These are phyloP conservation scores for Helotiales sp. DNA, from an alignment of 2,329 filamentous ascomycete species.

Conservation along the genomic window DNA sequence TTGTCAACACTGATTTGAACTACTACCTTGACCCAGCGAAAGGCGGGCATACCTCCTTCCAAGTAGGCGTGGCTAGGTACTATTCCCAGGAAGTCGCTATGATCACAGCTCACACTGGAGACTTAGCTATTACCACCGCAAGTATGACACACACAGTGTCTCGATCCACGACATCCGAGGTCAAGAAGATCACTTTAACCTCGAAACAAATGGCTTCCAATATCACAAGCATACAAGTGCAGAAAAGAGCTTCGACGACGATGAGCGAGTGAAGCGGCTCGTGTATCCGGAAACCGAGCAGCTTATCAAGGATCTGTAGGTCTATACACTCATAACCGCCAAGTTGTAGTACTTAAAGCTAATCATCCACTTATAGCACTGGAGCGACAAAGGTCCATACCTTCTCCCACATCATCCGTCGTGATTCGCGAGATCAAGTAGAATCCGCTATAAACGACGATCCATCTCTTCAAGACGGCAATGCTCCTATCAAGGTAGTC, in stretches of 20 bases:
- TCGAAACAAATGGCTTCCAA: conserved; percentile 43
- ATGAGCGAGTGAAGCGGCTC: conserved; percentile 35
- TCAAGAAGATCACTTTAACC: conserved; percentile 41
- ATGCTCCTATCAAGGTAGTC: neutral
- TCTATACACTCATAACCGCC: neutral
- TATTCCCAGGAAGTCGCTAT: no score
- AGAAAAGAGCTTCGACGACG: conserved; percentile 38
- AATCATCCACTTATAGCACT: conserved; percentile 43
- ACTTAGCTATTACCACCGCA: no score
- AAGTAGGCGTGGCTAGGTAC: no score
- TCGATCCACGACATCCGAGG: conserved; percentile 45
- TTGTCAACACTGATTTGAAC: no score
- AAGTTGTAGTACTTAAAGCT: neutral
- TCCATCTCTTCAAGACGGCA: no score
- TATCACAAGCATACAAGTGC: conserved; percentile 37
- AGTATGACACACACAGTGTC: neutral
- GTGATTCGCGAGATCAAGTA: conserved; percentile 30
- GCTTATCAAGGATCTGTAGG: conserved; percentile 36
- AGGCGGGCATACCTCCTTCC: no score
- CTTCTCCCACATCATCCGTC: conserved; percentile 64
- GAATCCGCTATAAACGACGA: no score
- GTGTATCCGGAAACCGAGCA: conserved; percentile 39
- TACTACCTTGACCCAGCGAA: no score
- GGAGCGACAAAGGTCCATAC: conserved; percentile 57
- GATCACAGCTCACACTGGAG: no score